Percentiles rank a stretch among this genome's conserved stretches.
phyloP scores from a whole-genome alignment of 345 rosid species.

The Brassica nigra region DNA sequence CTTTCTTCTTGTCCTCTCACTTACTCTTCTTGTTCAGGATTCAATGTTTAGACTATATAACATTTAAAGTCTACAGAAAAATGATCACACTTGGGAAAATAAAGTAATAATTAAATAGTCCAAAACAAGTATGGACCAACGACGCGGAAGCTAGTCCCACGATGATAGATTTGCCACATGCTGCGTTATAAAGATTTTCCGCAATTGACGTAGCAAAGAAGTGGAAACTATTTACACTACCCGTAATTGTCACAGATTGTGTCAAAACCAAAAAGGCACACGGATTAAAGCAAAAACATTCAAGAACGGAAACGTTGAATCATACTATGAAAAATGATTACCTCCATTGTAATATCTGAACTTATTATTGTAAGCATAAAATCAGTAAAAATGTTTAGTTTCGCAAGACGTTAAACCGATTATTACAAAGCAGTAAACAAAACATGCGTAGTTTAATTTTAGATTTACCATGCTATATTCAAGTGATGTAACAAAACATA shows the following conservation, averaged over 20 bases:
- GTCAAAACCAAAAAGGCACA: background rate
- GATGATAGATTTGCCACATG: background rate
- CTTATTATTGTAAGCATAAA: background rate
- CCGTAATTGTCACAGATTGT: background rate
- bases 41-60: background rate
- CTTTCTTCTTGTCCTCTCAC: background rate
- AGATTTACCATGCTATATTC: too few species aligned
- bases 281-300: background rate
- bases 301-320: background rate
- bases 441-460: too few species aligned
- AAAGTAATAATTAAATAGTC: background rate
- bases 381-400: background rate
- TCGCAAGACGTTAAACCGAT: background rate
- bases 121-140: background rate
- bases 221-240: background rate
- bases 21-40: background rate
- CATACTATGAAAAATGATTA: background rate
- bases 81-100: background rate
- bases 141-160: background rate
- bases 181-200: background rate
- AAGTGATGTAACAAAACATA: too few species aligned
- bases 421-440: too few species aligned
- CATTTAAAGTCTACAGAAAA: background rate
- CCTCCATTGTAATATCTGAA: background rate
- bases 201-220: background rate